These are phyloP conservation scores for Suhomyces sp. DNA, from an alignment of 805 yeast species.

Conservation along the genomic window DNA sequence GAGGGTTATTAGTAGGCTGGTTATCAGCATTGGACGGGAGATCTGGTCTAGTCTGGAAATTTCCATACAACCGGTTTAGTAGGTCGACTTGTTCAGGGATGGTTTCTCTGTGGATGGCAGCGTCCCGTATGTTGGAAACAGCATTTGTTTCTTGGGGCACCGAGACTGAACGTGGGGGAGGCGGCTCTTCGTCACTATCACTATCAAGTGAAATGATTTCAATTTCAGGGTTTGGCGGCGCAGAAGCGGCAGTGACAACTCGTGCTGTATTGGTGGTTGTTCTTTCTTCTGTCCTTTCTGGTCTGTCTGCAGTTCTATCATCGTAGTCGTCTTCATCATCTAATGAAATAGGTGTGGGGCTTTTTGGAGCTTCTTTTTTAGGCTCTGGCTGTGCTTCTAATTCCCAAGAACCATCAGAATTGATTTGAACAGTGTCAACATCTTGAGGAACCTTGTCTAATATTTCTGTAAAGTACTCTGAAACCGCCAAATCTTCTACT, in stretches of 20 bases:
- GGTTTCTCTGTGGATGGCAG: not conserved
- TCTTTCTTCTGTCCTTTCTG: constrained; percentile 9
- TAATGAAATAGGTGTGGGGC: not conserved
- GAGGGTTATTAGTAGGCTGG: not conserved
- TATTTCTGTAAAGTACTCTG: constrained; percentile 70
- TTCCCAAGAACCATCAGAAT: constrained; percentile 73
- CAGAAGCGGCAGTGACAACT: not conserved
- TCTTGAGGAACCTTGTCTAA: constrained; percentile 50
- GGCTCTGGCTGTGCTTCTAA: constrained; percentile 27
- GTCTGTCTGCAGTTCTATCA: constrained; percentile 4
- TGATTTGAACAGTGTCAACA: constrained; percentile 63
- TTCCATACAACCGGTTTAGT: not conserved
- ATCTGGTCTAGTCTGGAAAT: not conserved
- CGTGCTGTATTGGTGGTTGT: not conserved
- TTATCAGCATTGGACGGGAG: not conserved
- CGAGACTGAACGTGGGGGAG: not conserved
- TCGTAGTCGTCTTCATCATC: constrained; percentile 5
- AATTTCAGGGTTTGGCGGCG: constrained; percentile 14
- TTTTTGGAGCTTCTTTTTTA: constrained; percentile 10
- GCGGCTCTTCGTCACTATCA: constrained; percentile 41
- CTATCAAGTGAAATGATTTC: constrained; percentile 51
- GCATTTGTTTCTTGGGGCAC: not conserved
- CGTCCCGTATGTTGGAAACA: not conserved
- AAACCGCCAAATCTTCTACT: constrained; percentile 61
- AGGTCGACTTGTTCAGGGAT: not conserved